Percentiles rank a stretch among this genome's conserved stretches.
phyloP scores from a whole-genome alignment of 192 early-diverging fungal species.

The Phycomyces blakesleeanus region DNA sequence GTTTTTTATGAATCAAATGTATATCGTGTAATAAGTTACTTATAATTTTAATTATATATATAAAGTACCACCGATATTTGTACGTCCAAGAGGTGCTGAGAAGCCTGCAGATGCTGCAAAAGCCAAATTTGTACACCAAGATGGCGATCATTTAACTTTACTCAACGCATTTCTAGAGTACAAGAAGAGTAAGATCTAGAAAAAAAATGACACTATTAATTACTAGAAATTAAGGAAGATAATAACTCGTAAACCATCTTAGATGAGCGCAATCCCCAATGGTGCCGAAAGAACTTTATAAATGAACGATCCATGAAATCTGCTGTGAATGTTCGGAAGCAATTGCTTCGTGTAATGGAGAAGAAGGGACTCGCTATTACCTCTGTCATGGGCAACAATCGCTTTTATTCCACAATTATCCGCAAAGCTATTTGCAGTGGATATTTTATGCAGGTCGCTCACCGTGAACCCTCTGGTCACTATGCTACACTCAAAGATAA shows the following conservation, averaged over 20 bases:
- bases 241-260: background rate
- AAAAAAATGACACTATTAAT: too few species aligned
- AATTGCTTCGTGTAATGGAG: slow-evolving; percentile 80
- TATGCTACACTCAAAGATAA: slow-evolving; percentile 96
- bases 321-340: slow-evolving; percentile 87
- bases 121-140: slow-evolving; percentile 84
- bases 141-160: slow-evolving; percentile 94
- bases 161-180: slow-evolving; percentile 93
- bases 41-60: too few species aligned
- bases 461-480: slow-evolving; percentile 76
- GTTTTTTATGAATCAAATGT: too few species aligned
- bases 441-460: slow-evolving; percentile 98
- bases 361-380: slow-evolving; percentile 60
- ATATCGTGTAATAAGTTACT: too few species aligned
- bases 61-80: slow-evolving; percentile 77
- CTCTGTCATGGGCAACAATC: slow-evolving; percentile 65
- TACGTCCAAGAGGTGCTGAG: slow-evolving; percentile 83
- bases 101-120: slow-evolving; percentile 86
- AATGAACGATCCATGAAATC: slow-evolving; percentile 82
- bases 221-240: too few species aligned
- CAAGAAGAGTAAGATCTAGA: slow-evolving; percentile 58
- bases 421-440: slow-evolving; percentile 83
- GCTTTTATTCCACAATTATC: slow-evolving; percentile 78
- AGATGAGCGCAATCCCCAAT: slow-evolving; percentile 67
- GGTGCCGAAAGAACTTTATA: slow-evolving; percentile 91